Conservation (phyloP, 805 yeast genomes). For the Ogataea trehalophila region DNA sequence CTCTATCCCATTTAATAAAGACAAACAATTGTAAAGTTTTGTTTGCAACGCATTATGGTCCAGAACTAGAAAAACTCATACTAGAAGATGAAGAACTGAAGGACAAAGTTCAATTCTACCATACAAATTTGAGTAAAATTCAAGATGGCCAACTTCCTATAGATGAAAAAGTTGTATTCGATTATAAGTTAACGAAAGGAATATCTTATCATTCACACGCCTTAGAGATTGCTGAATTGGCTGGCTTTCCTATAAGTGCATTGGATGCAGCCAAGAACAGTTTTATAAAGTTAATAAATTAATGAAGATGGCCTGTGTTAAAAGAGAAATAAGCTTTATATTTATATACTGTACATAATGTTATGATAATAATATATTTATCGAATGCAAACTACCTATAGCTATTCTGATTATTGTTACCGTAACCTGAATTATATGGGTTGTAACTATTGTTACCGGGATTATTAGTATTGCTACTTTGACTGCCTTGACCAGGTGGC, state of each 20-base stretch:
- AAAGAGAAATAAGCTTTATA: too few relatives aligned
- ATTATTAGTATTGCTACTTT: background rate
- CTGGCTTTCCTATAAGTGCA: slow-evolving; percentile 70
- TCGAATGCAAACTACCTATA: background rate
- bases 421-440: slow-evolving; percentile 9
- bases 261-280: slow-evolving; percentile 45
- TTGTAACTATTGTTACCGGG: slow-evolving; percentile 20
- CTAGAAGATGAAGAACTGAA: slow-evolving; percentile 23
- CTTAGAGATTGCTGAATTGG: slow-evolving; percentile 65
- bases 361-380: background rate
- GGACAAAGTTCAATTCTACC: slow-evolving; percentile 21
- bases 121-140: slow-evolving; percentile 20
- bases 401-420: slow-evolving; percentile 1
- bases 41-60: slow-evolving; percentile 88
- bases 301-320: too few relatives aligned
- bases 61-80: slow-evolving; percentile 43
- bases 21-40: slow-evolving; percentile 62
- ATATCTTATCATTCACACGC: slow-evolving; percentile 76
- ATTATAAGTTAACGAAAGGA: slow-evolving; percentile 61
- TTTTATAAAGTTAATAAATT: slow-evolving; percentile 9
- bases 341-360: background rate
- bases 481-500: background rate
- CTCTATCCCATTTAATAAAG: slow-evolving; percentile 50
- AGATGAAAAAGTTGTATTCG: slow-evolving; percentile 34
- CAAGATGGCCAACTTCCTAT: slow-evolving; percentile 17